Base-by-base conservation (phyloP, 305 asterid species). In the Rubia tinctorum region DNA sequence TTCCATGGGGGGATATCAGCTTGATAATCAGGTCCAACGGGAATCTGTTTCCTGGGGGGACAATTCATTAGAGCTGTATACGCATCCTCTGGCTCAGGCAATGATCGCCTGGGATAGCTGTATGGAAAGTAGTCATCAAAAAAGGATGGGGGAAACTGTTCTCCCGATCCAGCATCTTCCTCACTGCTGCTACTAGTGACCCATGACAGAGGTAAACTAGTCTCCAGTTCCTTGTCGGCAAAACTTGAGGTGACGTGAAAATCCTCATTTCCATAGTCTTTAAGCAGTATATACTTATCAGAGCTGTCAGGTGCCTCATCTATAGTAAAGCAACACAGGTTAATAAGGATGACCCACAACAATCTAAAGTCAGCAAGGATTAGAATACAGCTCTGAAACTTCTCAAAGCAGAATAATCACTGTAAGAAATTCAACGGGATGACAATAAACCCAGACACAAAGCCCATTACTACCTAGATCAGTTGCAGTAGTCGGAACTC, bases 1-100 rank as follows among this genome's bases (percentile, higher is more conserved):
- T 79, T 72, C 91, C 91, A 89, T n/a, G 65, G 75, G 34, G 95
- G 96, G 27, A 91, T 51, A 67, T 91, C 88, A 51, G 88, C 95
- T 82, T 91, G 93, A 82, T 80, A 58, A 55, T 82, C 84, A n/a
- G 81, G 86, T 67, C 96, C 97, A 66, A 91, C 20, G 1, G 93
- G 97, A 68, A 87, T 80, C 68, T 78, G 85, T 81, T 83, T 91
- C 73, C 83, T 73, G 34, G 89, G 91, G 75, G 87, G 75, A 59
- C 53, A 25, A 69, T 82, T 81, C 77, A 85, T 69, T 40, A 82
- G 69, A 75, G 71, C 68, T 40, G 82, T n/a, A 62, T 83, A 85
- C 7, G 84, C 78, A 71, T 89, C 90, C 61, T 79, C 80, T 18
- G 53, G 69, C 51, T 68, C 84, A 66, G 53, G 68, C 18, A 78